Evolutionary conservation across 352 stramenopile genomes (phyloP), one percentile per base, ranked within the genome.

Genomic region (Phytophthora chlamydospora): DNA sequence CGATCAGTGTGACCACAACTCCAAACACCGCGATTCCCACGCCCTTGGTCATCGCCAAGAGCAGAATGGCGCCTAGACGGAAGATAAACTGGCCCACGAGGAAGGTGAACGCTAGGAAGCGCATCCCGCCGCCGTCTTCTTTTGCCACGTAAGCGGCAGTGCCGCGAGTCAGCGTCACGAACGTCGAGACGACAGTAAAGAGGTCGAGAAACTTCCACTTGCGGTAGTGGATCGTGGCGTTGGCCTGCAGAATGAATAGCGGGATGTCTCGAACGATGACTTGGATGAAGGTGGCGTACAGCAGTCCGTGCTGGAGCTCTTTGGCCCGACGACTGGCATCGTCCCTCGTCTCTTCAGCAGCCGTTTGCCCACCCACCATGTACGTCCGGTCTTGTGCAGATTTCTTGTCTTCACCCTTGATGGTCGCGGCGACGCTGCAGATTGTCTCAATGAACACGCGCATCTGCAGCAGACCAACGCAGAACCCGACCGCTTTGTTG

Each of bases 141-240:
- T 85, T 85, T 42, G 58, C 76, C 12, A 87, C 59, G 46, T 82
- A 89, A 19, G 40, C 51, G 0, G 67, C 53, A 27, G 81, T 73
- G 9, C 73, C 82, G 35, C 75, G 69, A 21, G 84, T 40, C 1
- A 91, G 65, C 16, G 78, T 83, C 36, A 89, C 14, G 10, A 75
- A 73, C 2, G 80, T 88, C 0, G 80, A 83, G 19, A 62, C 45
- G 13, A 90, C 80, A 0, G 82, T 78, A 58, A 80, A 85, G 1
- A 91, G 58, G 44, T 91, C 82, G 21, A 88, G 65, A 32, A 83
- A 52, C 38, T 85, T 66, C 80, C 79, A 89, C 75, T 90, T 91
- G 70, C 80, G 82, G 64, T 91, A 91, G 67, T 91, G 80, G 53
- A 91, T 89, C 7, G 80, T 91, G 7, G 82, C 82, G 41, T 91